phyloP scores from a whole-genome alignment of 1,284 basidiomycete genomes.

The Ganoderma multipileum region DNA sequence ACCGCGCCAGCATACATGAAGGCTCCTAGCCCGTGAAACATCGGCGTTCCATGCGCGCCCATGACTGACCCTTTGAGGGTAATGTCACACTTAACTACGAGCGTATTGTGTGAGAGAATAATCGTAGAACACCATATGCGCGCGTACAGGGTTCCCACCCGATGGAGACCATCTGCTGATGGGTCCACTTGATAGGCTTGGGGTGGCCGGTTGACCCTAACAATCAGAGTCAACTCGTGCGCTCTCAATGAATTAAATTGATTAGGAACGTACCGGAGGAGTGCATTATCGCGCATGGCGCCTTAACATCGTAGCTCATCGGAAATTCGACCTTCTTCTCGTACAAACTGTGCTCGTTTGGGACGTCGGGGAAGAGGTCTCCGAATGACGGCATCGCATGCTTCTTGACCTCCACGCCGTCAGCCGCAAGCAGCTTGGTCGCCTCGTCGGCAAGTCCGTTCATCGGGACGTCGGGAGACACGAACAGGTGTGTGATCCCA shows the following conservation, averaged over 20 bases:
- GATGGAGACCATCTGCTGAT: background rate
- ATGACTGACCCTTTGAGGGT: conserved; percentile 20
- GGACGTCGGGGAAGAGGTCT: conserved; percentile 22
- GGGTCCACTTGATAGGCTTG: conserved; percentile 9
- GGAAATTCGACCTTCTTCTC: conserved; percentile 20
- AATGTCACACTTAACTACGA: conserved; percentile 19
- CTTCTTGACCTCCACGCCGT: conserved; percentile 6
- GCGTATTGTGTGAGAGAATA: background rate
- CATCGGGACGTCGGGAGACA: conserved; percentile 34
- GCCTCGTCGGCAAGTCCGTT: conserved; percentile 17
- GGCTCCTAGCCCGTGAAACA: conserved; percentile 35
- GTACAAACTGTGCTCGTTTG: conserved; percentile 9
- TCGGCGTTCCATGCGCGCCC: conserved; percentile 28
- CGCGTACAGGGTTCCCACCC: background rate
- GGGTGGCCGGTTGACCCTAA: conserved; percentile 14
- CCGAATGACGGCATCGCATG: conserved; percentile 27
- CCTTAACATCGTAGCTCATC: conserved; percentile 7
- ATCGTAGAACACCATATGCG: background rate
- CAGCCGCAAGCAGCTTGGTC: conserved; percentile 6
- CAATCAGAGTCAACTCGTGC: conserved; percentile 11
- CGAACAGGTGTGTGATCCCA: conserved; percentile 36
- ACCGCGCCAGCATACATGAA: conserved; percentile 21
- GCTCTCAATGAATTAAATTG: conserved; percentile 16
- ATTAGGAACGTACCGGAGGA: conserved; percentile 31
- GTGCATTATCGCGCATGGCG: conserved; percentile 26